Evolutionary conservation across 768 basidiomycete species (phyloP).

Genomic region (Leccinum fibrillosum): DNA sequence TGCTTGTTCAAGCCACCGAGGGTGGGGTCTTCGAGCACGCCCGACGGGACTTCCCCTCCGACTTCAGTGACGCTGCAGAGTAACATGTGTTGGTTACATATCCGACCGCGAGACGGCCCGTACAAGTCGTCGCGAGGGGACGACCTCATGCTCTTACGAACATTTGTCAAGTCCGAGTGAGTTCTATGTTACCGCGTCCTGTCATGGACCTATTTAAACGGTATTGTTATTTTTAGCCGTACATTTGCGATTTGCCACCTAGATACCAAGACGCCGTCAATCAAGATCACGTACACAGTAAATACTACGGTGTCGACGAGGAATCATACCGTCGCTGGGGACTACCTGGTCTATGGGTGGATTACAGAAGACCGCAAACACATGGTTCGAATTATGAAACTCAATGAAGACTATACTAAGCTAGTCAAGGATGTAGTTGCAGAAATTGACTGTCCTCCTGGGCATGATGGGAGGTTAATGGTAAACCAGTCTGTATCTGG

Average conservation of each 20-base stretch:
- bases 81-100: constrained; percentile 27
- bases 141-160: constrained; percentile 26
- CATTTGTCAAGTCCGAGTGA: constrained; percentile 25
- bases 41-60: background rate
- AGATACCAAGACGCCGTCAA: constrained; percentile 24
- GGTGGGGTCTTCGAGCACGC: background rate
- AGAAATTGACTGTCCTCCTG: constrained; percentile 29
- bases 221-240: constrained; percentile 2
- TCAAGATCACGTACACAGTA: constrained; percentile 25
- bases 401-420: constrained; percentile 23
- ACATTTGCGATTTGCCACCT: constrained; percentile 27
- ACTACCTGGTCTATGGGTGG: constrained; percentile 30
- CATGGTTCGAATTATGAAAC: constrained; percentile 29
- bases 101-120: constrained; percentile 23
- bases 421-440: constrained; percentile 18
- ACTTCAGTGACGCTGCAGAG: constrained; percentile 28
- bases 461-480: constrained; percentile 26
- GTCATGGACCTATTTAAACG: background rate
- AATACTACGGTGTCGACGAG: constrained; percentile 23
- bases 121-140: constrained; percentile 32
- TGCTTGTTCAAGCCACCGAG: constrained; percentile 25
- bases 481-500: constrained; percentile 4
- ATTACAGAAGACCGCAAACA: constrained; percentile 28
- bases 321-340: constrained; percentile 23
- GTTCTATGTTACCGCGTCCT: background rate